Base-by-base conservation (phyloP, 2,329 filamentous ascomycete genomes). In the Fusarium paranaense region DNA sequence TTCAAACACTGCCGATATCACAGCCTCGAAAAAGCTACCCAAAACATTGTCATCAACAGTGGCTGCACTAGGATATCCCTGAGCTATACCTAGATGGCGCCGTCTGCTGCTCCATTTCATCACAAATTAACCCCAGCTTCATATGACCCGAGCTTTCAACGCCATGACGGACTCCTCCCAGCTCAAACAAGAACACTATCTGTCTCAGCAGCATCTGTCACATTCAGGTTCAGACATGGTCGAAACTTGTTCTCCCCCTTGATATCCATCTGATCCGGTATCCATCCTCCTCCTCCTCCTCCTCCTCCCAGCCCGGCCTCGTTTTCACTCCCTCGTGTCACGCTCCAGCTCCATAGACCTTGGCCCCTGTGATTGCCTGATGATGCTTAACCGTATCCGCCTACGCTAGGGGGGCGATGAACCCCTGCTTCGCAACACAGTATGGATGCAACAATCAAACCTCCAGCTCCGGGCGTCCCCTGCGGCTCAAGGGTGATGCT, bases 301-400 rank as follows among this genome's bases (percentile, higher is more conserved):
- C n/a, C 32, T n/a, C 18, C 47, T 52, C 52, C 63, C n/a, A 69
- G 32, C 35, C 35, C 14, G 27, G 47, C 25, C 52, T 69, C 40
- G 30, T 65, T 67, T 62, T 68, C 40, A 42, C 65, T 67, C 58
- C 42, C 60, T 64, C 60, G 62, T 75, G 72, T 75, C 62, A 73
- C 71, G 73, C 63, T 61, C 64, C 40, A 30, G 50, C 67, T 50
- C 70, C 47, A 67, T 68, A 35, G 58, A 67, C 58, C 27, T 66
- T 38, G 42, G 38, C 61, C 71, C 67, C 64, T 74, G 61, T 66
- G 71, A 69, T 69, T 66, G 72, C 64, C 69, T 66, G 45, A 69
- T 70, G 70, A 64, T 74, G 68, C 69, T 74, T 75, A 72, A 74
- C 72, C 69, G 72, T 74, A 72, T 74, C 72, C 69, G 65, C 72